Conservation (phyloP, 495 filamentous ascomycete species). For the Coniosporium apollinis region DNA sequence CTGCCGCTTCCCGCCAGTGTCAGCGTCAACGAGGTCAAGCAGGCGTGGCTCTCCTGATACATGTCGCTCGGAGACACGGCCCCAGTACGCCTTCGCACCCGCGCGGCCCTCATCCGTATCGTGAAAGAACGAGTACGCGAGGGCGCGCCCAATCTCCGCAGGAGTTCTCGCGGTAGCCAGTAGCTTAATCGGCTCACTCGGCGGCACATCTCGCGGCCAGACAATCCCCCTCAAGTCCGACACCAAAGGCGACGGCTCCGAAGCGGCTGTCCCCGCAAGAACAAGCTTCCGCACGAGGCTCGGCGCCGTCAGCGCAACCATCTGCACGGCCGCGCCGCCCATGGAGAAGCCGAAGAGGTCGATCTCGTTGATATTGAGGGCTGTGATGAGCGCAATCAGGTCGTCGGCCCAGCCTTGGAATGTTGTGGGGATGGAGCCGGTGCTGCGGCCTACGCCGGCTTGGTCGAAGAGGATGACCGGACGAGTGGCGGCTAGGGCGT, state of each 20-base stretch:
- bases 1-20: constrained; percentile 14
- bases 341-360: constrained; percentile 17
- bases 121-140: constrained; percentile 11
- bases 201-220: neutral
- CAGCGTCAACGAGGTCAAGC: constrained; percentile 10
- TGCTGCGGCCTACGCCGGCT: constrained; percentile 10
- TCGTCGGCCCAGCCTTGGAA: constrained; percentile 17
- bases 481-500: constrained; percentile 9
- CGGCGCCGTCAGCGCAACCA: constrained; percentile 12
- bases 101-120: constrained; percentile 9
- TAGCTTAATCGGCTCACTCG: neutral
- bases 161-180: constrained; percentile 2
- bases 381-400: constrained; percentile 16
- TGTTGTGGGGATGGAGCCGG: constrained; percentile 6
- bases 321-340: constrained; percentile 13
- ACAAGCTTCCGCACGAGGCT: constrained; percentile 9
- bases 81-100: constrained; percentile 11
- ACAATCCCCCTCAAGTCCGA: neutral
- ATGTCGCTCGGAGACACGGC: constrained; percentile 7
- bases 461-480: constrained; percentile 15
- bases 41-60: constrained; percentile 1
- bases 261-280: constrained; percentile 6
- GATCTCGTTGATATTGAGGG: constrained; percentile 17
- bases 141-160: constrained; percentile 6
- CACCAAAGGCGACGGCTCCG: neutral